Evolutionary conservation across 208 protist species (phyloP).

Genomic region (Crithidia brevicula): DNA sequence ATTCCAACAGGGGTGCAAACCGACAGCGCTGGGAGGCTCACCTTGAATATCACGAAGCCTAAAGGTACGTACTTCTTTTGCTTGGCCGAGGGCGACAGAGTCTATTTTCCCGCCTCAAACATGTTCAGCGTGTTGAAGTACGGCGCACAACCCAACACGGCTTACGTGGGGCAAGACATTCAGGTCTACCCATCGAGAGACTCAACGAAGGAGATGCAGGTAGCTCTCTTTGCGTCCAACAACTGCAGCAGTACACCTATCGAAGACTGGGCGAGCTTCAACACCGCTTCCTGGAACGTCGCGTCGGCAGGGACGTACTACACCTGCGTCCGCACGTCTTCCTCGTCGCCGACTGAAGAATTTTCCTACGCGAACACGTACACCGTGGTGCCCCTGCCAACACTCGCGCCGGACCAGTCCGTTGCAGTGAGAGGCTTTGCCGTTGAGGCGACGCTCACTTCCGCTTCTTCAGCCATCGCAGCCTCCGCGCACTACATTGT

Average conservation of each 20-base stretch:
- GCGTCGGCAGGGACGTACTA: slow-evolving; percentile 2
- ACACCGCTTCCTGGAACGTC: not conserved
- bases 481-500: too few species aligned
- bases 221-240: not conserved
- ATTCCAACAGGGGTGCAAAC: not conserved
- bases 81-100: not conserved
- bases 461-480: too few species aligned
- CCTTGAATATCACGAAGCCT: not conserved
- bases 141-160: not conserved
- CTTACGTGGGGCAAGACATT: not conserved
- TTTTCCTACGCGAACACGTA: slow-evolving; percentile 6
- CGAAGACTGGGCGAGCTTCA: slow-evolving; percentile 3
- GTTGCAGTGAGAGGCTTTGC: not conserved
- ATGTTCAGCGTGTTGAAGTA: slow-evolving; percentile 5
- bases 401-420: not conserved
- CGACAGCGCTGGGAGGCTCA: not conserved
- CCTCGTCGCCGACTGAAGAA: not conserved
- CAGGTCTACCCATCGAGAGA: not conserved
- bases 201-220: slow-evolving; percentile 12
- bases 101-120: slow-evolving; percentile 1
- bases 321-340: slow-evolving; percentile 15
- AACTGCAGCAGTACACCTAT: not conserved
- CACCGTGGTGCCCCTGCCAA: not conserved
- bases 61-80: slow-evolving; percentile 7
- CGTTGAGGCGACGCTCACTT: too few species aligned